Evolutionary conservation across 208 protist species (phyloP), one percentile per base, ranked within the genome.

Genomic region (Trypanosoma brucei): DNA sequence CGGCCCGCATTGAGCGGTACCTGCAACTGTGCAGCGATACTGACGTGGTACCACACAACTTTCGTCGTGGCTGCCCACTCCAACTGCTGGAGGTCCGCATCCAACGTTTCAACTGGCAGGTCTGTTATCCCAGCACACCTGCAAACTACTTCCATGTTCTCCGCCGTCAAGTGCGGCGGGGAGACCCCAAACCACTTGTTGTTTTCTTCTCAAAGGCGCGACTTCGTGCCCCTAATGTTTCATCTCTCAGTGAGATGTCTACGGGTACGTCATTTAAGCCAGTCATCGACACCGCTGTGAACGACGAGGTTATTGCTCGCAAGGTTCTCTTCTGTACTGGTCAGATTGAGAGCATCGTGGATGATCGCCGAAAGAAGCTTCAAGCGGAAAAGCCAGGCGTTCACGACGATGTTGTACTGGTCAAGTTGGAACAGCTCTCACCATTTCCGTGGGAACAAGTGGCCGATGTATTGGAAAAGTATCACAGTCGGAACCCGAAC

Each of bases 131-230:
- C 34, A 96, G 94, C 40, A 99, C 97, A 3, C 98, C 98, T 4
- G 98, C 98, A 31, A 99, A 97, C 80, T 99, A 99, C 86, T 99
- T 98, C 92, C 98, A 99, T 70, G 83, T 97, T 22, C 85, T 99
- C 3, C 88, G 98, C 46, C 91, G 98, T 38, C 98, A 99, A 84
- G 81, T 98, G 9, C 77, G 89, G 61, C 85, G 98, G 52, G 88
- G 98, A 44, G 99, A 98, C 78, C 79, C 96, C 42, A 99, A 99
- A 76, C 98, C 98, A 38, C 90, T 99, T 37, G 82, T 99, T 45
- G 91, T 98, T 65, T 86, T 97, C 79, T 96, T 96, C 74, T 94
- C 91, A 65, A 97, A 97, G 76, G 84, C 84, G 14, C 83, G 88
- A 34, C 85, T 97, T 50, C 91, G 93, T 65, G 89, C 89, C 9